Evolutionary conservation across 2,329 filamentous ascomycete genomes (phyloP), one percentile per base, ranked within the genome.

Genomic region (Xylaria sp.): DNA sequence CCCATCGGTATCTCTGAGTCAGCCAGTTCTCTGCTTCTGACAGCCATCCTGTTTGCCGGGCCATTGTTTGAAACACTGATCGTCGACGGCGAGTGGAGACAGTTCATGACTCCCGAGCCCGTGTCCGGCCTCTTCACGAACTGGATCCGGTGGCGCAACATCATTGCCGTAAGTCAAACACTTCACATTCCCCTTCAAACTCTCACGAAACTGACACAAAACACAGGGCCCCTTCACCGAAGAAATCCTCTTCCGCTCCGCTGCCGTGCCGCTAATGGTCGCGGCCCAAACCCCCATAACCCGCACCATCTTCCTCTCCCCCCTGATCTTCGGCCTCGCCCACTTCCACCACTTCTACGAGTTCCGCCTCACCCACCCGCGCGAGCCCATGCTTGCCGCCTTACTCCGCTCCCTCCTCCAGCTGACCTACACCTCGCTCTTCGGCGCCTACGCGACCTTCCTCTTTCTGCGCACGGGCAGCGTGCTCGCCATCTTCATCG

Each of bases 291-390:
- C 85, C 54, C 79, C 81, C 49, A 69, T 79, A 34, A 65, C 70
- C 2, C 77, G 78, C 47, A 91, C 90, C 65, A 83, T 96, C 69
- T 91, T 96, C 75, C 77, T 91, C 9, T 90, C 91, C 1, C 93
- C 93, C 5, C 78, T 97, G 9, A 88, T 96, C 73, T 97, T 97
- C 71, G 93, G 93, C 55, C 85, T 96, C 50, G 92, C 94, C 6
- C 94, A 99, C 76, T 76, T 96, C 52, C 93, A 99, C 75, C 94
- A 99, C 76, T 91, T 96, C 73, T 96, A 96, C 77, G 94, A 97
- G 76, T 96, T 96, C 75, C 83, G 89, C 59, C 79, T 96, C 59
- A 90, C 89, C 1, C 85, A 95, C 68, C 90, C 91, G 7, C 79
- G 84, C 63, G 85, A 88, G 1, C 83, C 90, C 0, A 70, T 87